These are phyloP conservation scores for Annulohypoxylon nitens DNA, from an alignment of 495 filamentous ascomycete species.

Conservation along the genomic window DNA sequence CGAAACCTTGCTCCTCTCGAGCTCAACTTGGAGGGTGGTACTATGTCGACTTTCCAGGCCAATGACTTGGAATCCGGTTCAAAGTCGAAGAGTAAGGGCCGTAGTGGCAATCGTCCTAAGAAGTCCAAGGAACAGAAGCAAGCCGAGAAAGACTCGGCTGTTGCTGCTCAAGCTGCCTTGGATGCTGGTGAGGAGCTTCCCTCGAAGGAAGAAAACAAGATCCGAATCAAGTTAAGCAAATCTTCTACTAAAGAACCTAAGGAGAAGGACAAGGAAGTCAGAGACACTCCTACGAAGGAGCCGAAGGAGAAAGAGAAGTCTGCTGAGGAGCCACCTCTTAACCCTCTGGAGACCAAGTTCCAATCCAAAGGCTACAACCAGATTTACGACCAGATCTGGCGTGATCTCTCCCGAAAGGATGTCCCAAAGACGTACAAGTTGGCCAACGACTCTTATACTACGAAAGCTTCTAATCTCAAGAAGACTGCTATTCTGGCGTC, in stretches of 20 bases:
- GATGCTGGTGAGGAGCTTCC: constrained; percentile 85
- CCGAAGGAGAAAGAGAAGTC: constrained; percentile 76
- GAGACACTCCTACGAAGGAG: constrained; percentile 66
- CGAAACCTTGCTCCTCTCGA: constrained; percentile 80
- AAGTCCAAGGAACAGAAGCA: constrained; percentile 98
- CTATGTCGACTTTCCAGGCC: constrained; percentile 85
- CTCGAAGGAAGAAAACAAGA: constrained; percentile 76
- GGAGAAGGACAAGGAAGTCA: constrained; percentile 57
- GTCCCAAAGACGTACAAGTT: constrained; percentile 90
- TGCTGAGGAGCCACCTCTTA: constrained; percentile 64
- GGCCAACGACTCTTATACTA: constrained; percentile 83
- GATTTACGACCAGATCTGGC: constrained; percentile 98
- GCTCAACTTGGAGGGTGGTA: constrained; percentile 87
- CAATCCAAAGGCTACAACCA: constrained; percentile 94
- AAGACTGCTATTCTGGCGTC: constrained; percentile 98
- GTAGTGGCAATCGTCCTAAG: constrained; percentile 75
- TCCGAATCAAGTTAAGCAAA: constrained; percentile 67
- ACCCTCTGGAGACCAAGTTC: constrained; percentile 68
- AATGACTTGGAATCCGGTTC: constrained; percentile 68
- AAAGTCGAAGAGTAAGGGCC: constrained; percentile 74
- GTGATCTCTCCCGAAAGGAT: constrained; percentile 92
- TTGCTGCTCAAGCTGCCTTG: constrained; percentile 86
- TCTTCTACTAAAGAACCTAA: constrained; percentile 62
- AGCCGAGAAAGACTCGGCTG: constrained; percentile 91
- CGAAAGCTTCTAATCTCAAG: constrained; percentile 90